Evolutionary conservation across 768 basidiomycete genomes (phyloP), one percentile per base, ranked within the genome.

Genomic region (Collybia mongolica): DNA sequence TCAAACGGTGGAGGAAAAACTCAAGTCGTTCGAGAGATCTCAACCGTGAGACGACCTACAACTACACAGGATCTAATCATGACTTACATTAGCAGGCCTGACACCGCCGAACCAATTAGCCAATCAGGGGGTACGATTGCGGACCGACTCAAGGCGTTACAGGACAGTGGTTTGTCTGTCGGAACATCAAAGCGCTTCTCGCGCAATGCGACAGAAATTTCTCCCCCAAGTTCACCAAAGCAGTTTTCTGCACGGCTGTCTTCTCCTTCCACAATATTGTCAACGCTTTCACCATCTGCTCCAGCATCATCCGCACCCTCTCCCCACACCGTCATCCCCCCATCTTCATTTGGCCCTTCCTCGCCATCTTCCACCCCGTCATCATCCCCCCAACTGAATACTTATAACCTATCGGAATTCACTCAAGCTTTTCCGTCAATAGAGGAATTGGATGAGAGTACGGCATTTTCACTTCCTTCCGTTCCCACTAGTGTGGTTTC

Each of bases 71-170:
- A 32, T 2, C 14, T 12, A 28, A 32, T 32, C 5, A 32, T 32
- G 11, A 32, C 11, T 11, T 12, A 11, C 11, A 9, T 32, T 32
- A 12, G 6, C 14, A 32, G 32, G 32, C 32, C 32, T 32, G 32
- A 32, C 11, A 32, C 11, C 11, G n/a, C 47, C 61, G 35, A 39
- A 32, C 65, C 75, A 14, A 70, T 72, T 37, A 67, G 57, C 46
- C 75, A 75, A 52, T 58, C 78, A 2, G 85, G 83, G n/a, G 82
- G 75, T 5, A 84, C 82, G 44, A 90, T 96, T 51, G 87, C 88
- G 20, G 92, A 93, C 70, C 81, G 93, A 44, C 77, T 93, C 69
- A 82, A 79, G 56, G 82, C 87, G 14, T 68, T 96, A 17, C 79
- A 86, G 61, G 82, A 81, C 52, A 84, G 80, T 41, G 93, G 93